These are phyloP conservation scores for Populus pruinosa DNA, from an alignment of 345 rosid species.

Conservation along the genomic window DNA sequence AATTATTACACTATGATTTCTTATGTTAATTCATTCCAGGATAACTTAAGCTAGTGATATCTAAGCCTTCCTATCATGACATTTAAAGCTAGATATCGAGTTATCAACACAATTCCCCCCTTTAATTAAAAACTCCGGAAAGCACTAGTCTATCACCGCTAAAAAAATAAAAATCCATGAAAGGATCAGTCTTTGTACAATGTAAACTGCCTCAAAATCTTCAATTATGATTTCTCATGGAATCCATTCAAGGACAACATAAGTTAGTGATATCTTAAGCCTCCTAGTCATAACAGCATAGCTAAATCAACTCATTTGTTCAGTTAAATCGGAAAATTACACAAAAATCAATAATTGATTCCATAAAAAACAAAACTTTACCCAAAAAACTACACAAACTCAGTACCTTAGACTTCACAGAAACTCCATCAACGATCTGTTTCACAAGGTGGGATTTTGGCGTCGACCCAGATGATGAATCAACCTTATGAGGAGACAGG, in stretches of 20 bases:
- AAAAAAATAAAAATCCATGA: background rate
- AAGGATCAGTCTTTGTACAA: background rate
- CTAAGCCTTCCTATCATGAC: background rate
- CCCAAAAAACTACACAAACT: background rate
- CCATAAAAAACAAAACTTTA: background rate
- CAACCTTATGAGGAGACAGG: slow-evolving; percentile 19
- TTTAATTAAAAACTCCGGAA: background rate
- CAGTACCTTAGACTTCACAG: slow-evolving; percentile 53
- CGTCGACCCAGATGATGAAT: slow-evolving; percentile 28
- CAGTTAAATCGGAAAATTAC: background rate
- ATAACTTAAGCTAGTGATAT: background rate
- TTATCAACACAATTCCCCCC: background rate
- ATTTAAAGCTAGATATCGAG: background rate
- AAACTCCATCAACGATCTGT: slow-evolving; percentile 31
- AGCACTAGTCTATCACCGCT: background rate
- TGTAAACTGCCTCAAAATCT: background rate
- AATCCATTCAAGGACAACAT: background rate
- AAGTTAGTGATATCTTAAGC: background rate
- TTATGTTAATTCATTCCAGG: background rate
- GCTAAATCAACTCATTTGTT: background rate
- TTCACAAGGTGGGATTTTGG: slow-evolving; percentile 27
- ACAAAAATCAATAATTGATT: background rate
- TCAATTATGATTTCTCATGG: background rate
- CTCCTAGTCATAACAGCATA: background rate
- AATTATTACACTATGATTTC: background rate